Base-by-base conservation (phyloP, 345 rosid genomes). In the Mercurialis annua region DNA sequence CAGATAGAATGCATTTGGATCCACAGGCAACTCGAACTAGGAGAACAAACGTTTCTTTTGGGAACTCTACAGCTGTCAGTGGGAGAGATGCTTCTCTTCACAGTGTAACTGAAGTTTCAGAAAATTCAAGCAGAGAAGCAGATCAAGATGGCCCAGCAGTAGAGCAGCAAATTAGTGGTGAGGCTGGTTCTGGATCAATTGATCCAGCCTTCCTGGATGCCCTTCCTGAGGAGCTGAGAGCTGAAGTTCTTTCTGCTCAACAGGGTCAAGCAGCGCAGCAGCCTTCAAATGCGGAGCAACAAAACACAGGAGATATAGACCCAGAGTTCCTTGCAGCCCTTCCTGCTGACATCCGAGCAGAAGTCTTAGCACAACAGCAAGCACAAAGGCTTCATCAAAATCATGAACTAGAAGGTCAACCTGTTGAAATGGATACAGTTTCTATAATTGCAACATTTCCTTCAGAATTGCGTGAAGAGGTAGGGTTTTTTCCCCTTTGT, bases 121-220 rank as follows among this genome's bases (percentile, higher is more conserved):
- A 93, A 82, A 89, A 87, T 78, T 85, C 96, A 53, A 84, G 86
- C 70, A 87, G 81, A 44, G 98, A 93, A 67, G 88, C 86, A 59
- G 98, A 88, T 69, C 92, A 90, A 67, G 98, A 87, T 75, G 78
- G 80, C 78, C 66, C 85, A 54, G 74, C 85, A 17, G 74, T 74
- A 21, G 94, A 84, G 76, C 96, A 89, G 77, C 91, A 84, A 62
- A 76, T 69, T 67, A 84, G 76, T 73, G 78, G 86, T 58, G 90
- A 81, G 78, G 72, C 76, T 66, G 81, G 73, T 75, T 82, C 98
- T 68, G 92, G 86, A 65, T 81, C 97, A 51, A 93, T 90, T 71
- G 98, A 93, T 81, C 97, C 97, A 64, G 90, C 98, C 43, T 93
- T 93, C 83, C 82, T 93, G 82, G 96, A 90, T 80, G 98, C 98